A percentile compares a stretch with the other conserved stretches of the same genome.
Conservation (phyloP, 2,329 filamentous ascomycete species). For the Scedosporium dehoogii region DNA sequence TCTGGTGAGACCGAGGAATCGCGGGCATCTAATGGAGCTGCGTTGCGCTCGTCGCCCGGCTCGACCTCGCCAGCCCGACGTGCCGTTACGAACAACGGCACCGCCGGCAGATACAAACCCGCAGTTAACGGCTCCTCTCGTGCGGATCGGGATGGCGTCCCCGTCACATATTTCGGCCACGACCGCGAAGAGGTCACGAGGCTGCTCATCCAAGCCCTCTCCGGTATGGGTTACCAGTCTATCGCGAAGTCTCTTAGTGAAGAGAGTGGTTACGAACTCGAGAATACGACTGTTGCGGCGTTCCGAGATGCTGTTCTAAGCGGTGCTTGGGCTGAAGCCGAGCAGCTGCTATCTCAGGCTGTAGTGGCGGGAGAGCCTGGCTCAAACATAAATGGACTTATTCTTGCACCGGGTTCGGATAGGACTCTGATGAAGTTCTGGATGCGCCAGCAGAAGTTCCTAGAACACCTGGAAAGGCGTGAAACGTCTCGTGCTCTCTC, state of each 20-base stretch:
- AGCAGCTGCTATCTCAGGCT: slow-evolving; percentile 61
- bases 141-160: slow-evolving; percentile 17
- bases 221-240: slow-evolving; percentile 74
- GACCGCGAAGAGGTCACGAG: slow-evolving; percentile 87
- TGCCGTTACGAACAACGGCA: not conserved
- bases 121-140: slow-evolving; percentile 14
- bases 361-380: slow-evolving; percentile 22
- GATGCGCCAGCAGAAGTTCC: slow-evolving; percentile 86
- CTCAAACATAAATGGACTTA: slow-evolving; percentile 47
- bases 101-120: slow-evolving; percentile 8
- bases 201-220: slow-evolving; percentile 81
- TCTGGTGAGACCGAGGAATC: slow-evolving; percentile 55
- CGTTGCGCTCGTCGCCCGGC: slow-evolving; percentile 47
- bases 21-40: slow-evolving; percentile 39
- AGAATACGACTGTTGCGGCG: slow-evolving; percentile 75
- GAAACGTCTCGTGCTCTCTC: slow-evolving; percentile 65
- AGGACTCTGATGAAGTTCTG: slow-evolving; percentile 74
- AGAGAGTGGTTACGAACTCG: slow-evolving; percentile 81
- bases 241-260: slow-evolving; percentile 66
- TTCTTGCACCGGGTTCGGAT: slow-evolving; percentile 67
- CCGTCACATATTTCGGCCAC: slow-evolving; percentile 63
- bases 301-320: slow-evolving; percentile 73
- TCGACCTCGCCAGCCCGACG: slow-evolving; percentile 17
- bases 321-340: slow-evolving; percentile 79
- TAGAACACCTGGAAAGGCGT: slow-evolving; percentile 74